Evolutionary conservation across 768 basidiomycete species (phyloP), one percentile per base, ranked within the genome.

Genomic region (Termitomyces eurrhizus): DNA sequence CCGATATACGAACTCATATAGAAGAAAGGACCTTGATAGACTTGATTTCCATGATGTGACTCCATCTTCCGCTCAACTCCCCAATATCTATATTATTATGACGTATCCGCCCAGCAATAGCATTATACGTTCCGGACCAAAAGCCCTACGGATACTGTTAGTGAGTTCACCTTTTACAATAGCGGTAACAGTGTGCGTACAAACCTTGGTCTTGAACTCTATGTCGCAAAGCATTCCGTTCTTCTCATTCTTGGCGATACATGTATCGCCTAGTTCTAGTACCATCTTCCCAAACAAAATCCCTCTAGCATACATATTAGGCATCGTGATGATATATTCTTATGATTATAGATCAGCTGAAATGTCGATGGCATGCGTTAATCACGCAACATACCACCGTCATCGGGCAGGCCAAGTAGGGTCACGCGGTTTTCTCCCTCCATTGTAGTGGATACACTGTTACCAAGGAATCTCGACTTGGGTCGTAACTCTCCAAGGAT

Each of bases 181-280:
- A 5, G 6, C 46, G 32, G 36, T 14, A n/a, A 35, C 18, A 35
- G 21, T 8, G 5, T 13, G 36, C 8, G 44, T 21, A 66, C 77
- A 52, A 53, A 91, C 93, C 85, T 97, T 98, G 44, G 95, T 95
- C 82, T 98, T 98, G 80, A 98, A 99, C 66, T 98, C 94, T 39
- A 98, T 76, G 69, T 96, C 94, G 62, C 90, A 92, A 50, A 72
- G 75, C 63, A 92, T 72, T 21, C 85, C 86, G 48, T 85, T 84
- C 67, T 85, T 86, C 68, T 91, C 88, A 76, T 94, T 95, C 77
- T 85, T 87, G 59, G 93, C 93, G 8, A 78, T 82, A 66, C 93
- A 94, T 37, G 85, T 83, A 73, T 98, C 97, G 5, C 96, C 95
- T 24, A 99, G 80, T 76, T 99, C 97, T 56, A 96, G 79, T 32